Evolutionary conservation across 202 grass and related monocot genomes (phyloP).

Genomic region (Setaria italica): DNA sequence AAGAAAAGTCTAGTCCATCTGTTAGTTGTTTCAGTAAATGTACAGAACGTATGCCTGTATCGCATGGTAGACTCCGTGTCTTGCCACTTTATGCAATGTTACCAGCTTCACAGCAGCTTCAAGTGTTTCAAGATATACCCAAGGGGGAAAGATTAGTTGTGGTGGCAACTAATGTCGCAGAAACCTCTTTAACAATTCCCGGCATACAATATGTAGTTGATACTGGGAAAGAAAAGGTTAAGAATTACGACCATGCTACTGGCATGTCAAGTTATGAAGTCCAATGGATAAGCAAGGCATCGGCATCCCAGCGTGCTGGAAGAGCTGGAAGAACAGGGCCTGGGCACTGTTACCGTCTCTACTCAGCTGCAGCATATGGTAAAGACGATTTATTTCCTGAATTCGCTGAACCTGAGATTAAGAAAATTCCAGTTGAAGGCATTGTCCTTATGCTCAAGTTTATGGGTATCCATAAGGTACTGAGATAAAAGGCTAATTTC

Average conservation of each 20-base stretch:
- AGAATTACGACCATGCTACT: conserved; percentile 80
- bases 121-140: conserved; percentile 78
- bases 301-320: conserved; percentile 85
- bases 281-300: conserved; percentile 97
- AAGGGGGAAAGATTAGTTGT: conserved; percentile 88
- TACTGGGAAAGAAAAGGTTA: conserved; percentile 97
- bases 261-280: conserved; percentile 90
- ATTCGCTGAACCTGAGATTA: conserved; percentile 86
- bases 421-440: conserved; percentile 89
- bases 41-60: conserved; percentile 39
- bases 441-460: conserved; percentile 94
- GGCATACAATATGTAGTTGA: conserved; percentile 97
- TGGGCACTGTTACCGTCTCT: conserved; percentile 93
- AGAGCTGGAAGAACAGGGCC: conserved; percentile 93
- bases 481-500: conserved; percentile 5
- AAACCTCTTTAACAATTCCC: conserved; percentile 95
- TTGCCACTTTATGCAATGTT: conserved; percentile 97
- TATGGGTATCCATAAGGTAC: conserved; percentile 90
- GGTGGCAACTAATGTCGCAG: conserved; percentile 96
- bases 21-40: conserved; percentile 41
- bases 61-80: conserved; percentile 54
- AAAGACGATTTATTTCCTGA: conserved; percentile 96
- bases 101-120: conserved; percentile 89
- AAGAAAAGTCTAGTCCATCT: conserved; percentile 44
- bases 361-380: conserved; percentile 87